Conservation (phyloP, 768 basidiomycete species). For the Trametes meyenii region DNA sequence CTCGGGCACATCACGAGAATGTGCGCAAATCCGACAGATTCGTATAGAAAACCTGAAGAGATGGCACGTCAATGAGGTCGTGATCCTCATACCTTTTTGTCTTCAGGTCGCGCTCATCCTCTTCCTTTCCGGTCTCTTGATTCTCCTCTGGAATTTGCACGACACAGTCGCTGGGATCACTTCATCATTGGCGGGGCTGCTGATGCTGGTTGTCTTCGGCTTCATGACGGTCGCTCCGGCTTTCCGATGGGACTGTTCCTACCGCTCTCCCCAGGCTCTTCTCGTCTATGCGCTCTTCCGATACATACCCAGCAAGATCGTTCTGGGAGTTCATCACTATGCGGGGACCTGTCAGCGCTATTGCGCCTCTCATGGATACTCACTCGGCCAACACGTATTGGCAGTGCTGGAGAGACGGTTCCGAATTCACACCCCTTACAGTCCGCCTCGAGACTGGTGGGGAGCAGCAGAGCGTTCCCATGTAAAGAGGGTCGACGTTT, state of each 20-base stretch:
- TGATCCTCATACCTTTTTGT: constrained; percentile 19
- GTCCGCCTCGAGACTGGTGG: background rate
- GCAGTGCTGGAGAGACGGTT: too few species aligned
- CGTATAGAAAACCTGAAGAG: constrained; percentile 24
- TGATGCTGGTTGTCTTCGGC: background rate
- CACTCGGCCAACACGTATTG: background rate
- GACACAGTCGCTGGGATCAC: constrained; percentile 13
- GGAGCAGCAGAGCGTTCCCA: background rate
- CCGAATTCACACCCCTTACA: background rate
- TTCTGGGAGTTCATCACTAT: background rate
- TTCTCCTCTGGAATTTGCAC: constrained; percentile 22
- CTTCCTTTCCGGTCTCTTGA: constrained; percentile 28
- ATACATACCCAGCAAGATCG: background rate
- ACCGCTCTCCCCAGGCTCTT: constrained; percentile 16
- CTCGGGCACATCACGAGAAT: constrained; percentile 23
- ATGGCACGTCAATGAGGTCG: constrained; percentile 24
- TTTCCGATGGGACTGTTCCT: constrained; percentile 9
- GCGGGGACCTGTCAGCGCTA: background rate
- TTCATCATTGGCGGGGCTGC: background rate
- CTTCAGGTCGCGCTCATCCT: constrained; percentile 24
- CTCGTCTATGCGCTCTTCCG: background rate
- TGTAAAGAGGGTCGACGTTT: background rate
- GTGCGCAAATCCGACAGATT: constrained; percentile 25
- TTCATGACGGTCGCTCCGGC: constrained; percentile 11
- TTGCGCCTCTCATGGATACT: background rate